Evolutionary conservation across 495 filamentous ascomycete species (phyloP).

Genomic region (Glonium stellatum): DNA sequence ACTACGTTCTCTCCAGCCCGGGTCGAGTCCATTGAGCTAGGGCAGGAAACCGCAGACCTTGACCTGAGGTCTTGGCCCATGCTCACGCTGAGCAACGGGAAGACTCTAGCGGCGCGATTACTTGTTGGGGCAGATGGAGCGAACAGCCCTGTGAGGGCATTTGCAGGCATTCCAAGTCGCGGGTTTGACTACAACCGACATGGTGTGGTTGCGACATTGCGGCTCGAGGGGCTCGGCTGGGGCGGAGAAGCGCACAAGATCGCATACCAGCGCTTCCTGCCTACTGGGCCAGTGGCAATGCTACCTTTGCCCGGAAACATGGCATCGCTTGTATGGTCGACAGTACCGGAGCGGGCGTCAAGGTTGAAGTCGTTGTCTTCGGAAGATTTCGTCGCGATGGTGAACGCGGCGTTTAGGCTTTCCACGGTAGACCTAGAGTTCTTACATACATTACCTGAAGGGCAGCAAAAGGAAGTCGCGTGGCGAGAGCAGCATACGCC

Average conservation of each 20-base stretch:
- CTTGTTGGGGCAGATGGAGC: slow-evolving; percentile 91
- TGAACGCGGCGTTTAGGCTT: slow-evolving; percentile 91
- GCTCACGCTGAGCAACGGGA: slow-evolving; percentile 55
- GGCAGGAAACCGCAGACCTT: slow-evolving; percentile 57
- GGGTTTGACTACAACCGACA: slow-evolving; percentile 93
- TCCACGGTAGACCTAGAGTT: slow-evolving; percentile 69
- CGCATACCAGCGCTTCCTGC: slow-evolving; percentile 93
- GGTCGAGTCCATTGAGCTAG: slow-evolving; percentile 71
- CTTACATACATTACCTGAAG: slow-evolving; percentile 54
- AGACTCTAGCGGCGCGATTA: slow-evolving; percentile 67
- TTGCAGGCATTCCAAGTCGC: slow-evolving; percentile 72
- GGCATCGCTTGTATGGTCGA: slow-evolving; percentile 89
- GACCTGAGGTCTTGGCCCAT: slow-evolving; percentile 85
- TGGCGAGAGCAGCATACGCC: slow-evolving; percentile 73
- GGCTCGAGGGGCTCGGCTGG: slow-evolving; percentile 51
- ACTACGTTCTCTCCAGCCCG: slow-evolving; percentile 65
- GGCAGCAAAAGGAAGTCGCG: slow-evolving; percentile 64
- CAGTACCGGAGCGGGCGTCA: slow-evolving; percentile 67
- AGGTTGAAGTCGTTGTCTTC: slow-evolving; percentile 67
- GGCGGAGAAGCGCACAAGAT: slow-evolving; percentile 52
- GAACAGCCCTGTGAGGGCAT: slow-evolving; percentile 86
- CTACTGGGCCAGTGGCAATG: slow-evolving; percentile 82
- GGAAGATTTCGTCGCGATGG: slow-evolving; percentile 72
- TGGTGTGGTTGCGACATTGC: slow-evolving; percentile 83
- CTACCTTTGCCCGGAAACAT: slow-evolving; percentile 81